phyloP scores from a whole-genome alignment of 331 rosid species.

The Phaseolus coccineus region DNA sequence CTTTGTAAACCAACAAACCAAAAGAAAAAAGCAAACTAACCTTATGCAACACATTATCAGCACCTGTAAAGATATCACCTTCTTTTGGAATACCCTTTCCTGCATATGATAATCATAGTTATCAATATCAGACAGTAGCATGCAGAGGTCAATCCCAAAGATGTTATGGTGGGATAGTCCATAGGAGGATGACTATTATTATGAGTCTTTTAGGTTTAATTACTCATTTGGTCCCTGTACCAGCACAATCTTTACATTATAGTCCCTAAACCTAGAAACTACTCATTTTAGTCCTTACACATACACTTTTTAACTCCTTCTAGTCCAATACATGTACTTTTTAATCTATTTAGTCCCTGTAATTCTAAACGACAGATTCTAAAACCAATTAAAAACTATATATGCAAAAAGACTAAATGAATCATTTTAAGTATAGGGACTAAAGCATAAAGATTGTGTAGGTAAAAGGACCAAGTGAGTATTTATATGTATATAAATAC shows the following conservation, averaged over 20 bases:
- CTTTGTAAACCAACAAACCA: constrained; percentile 21
- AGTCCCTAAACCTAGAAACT: not conserved
- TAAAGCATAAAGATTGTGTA: not conserved
- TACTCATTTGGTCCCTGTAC: not conserved
- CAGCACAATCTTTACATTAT: not conserved
- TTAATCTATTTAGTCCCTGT: not conserved
- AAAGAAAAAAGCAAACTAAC: constrained; percentile 46
- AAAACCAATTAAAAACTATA: not conserved
- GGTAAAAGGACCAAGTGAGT: not conserved
- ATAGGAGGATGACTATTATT: not conserved
- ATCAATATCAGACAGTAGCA: not conserved
- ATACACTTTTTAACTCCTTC: not conserved
- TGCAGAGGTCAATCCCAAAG: not conserved
- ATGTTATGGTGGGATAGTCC: not conserved
- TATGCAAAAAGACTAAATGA: not conserved
- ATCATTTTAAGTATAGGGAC: not conserved
- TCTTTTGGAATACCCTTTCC: constrained; percentile 82
- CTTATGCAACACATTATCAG: constrained; percentile 81
- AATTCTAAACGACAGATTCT: not conserved
- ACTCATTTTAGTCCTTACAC: not conserved
- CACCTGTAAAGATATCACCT: constrained; percentile 67
- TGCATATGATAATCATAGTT: constrained; percentile 43
- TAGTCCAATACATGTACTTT: not conserved
- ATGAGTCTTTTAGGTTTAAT: not conserved
- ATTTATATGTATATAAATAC: not conserved